These are phyloP conservation scores for Diaporthe citrichinensis DNA, from an alignment of 2,329 filamentous ascomycete species.

Conservation along the genomic window DNA sequence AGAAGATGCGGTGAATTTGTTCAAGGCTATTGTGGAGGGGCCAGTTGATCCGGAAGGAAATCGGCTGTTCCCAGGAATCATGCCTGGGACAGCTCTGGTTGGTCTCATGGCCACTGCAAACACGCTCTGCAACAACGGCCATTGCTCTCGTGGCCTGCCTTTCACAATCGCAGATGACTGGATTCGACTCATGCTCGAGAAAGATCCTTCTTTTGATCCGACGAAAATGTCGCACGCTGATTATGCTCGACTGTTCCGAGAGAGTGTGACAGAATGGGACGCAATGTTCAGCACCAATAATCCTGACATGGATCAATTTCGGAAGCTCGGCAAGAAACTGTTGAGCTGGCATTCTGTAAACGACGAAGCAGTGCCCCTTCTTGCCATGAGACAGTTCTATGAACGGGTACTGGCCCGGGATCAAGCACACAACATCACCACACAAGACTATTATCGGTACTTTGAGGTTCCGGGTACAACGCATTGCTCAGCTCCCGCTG, in stretches of 20 bases:
- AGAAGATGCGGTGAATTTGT: neutral
- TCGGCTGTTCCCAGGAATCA: neutral
- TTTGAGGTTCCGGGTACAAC: neutral
- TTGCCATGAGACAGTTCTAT: neutral
- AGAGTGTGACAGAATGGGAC: conserved; percentile 5
- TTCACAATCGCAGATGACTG: conserved; percentile 4
- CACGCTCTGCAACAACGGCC: neutral
- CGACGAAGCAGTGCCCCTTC: neutral
- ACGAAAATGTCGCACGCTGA: neutral
- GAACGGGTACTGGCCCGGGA: neutral
- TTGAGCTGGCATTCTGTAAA: neutral
- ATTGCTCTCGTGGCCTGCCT: neutral
- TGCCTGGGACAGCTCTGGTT: conserved; percentile 14
- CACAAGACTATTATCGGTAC: conserved; percentile 10
- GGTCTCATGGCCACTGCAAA: neutral
- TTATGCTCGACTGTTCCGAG: neutral
- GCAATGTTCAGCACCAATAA: neutral
- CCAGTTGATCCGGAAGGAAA: conserved; percentile 8
- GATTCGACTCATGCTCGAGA: neutral
- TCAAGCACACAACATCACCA: neutral
- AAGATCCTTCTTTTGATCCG: neutral
- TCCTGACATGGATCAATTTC: neutral
- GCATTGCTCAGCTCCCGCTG: neutral
- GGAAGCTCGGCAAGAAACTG: neutral
- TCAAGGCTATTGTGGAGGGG: neutral